Evolutionary conservation across 805 yeast species (phyloP).

Genomic region (Metschnikowia cerradonensis): DNA sequence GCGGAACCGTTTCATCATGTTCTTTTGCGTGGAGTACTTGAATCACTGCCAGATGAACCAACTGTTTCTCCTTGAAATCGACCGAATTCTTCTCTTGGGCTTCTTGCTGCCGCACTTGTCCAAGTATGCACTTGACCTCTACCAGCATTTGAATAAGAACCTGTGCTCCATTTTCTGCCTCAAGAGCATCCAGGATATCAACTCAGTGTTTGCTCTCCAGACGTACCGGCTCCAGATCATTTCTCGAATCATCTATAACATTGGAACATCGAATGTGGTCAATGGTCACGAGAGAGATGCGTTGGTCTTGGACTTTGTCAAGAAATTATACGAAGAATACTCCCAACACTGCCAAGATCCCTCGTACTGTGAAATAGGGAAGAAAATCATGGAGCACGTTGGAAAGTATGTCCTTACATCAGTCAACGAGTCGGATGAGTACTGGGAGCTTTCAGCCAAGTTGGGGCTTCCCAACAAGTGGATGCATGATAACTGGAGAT

Average conservation of each 20-base stretch:
- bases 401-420: slow-evolving; percentile 16
- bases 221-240: slow-evolving; percentile 20
- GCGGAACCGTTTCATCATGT: slow-evolving; percentile 31
- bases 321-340: slow-evolving; percentile 24
- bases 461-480: slow-evolving; percentile 27
- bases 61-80: slow-evolving; percentile 11
- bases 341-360: slow-evolving; percentile 21
- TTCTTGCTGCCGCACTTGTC: slow-evolving; percentile 25
- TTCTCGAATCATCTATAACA: slow-evolving; percentile 18
- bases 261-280: slow-evolving; percentile 9
- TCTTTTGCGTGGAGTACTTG: slow-evolving; percentile 25
- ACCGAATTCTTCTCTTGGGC: slow-evolving; percentile 20
- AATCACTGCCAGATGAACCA: slow-evolving; percentile 18
- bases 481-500: slow-evolving; percentile 23
- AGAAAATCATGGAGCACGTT: slow-evolving; percentile 21
- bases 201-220: slow-evolving; percentile 18
- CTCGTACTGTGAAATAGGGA: slow-evolving; percentile 30
- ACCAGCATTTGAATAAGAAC: slow-evolving; percentile 17
- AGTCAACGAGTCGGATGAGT: slow-evolving; percentile 13
- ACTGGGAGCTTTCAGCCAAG: slow-evolving; percentile 20
- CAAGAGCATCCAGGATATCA: slow-evolving; percentile 18
- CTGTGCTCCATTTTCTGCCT: slow-evolving; percentile 17
- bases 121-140: slow-evolving; percentile 23
- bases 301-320: slow-evolving; percentile 20
- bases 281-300: slow-evolving; percentile 11